Evolutionary conservation across 139 green algal species (phyloP), one percentile per base, ranked within the genome.

Genomic region (Edaphochlamys debaryana): DNA sequence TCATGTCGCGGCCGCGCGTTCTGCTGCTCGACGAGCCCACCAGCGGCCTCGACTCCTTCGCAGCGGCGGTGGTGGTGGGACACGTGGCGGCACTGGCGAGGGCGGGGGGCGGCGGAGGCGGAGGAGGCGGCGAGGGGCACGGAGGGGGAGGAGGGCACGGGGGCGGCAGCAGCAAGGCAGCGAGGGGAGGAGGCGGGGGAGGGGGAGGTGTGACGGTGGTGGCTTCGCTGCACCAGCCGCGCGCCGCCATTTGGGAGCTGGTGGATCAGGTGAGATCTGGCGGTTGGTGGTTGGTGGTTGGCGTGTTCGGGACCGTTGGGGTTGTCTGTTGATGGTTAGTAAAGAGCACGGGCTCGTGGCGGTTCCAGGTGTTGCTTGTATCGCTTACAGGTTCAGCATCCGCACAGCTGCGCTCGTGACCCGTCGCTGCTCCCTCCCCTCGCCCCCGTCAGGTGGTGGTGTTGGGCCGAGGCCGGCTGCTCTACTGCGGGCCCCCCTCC

Each of bases 191-290:
- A 40, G 54, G 36, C 72, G 70, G 70, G 0, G 70, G n/a, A 50
- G 34, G 32, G 2, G n/a, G 32, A 11, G 66, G 77, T 7, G 67
- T 83, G 41, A 89, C 87, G 48, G 76, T 94, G 27, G 62, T 93
- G 4, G 85, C 85, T 1, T 86, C 89, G 58, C 90, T 94, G 52
- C 91, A 95, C 85, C 90, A 94, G 81, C 89, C 92, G 13, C 79
- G 91, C 19, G 81, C 82, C 17, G 85, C 86, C 11, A 93, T 94
- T 29, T 94, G 89, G 90, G 85, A 87, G 67, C 79, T 91, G 67
- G 89, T 93, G 62, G 87, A 36, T 11, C 73, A 80, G 73, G 73
- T 79, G 54, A 37, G 58, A 4, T 36, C 6, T 11, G 27, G 54
- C 27, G 25, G 4, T 22, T 4, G 11, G 56, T 66, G 56, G 32